Evolutionary conservation across 2,329 filamentous ascomycete species (phyloP).

Genomic region (Botryosphaeria dothidea): DNA sequence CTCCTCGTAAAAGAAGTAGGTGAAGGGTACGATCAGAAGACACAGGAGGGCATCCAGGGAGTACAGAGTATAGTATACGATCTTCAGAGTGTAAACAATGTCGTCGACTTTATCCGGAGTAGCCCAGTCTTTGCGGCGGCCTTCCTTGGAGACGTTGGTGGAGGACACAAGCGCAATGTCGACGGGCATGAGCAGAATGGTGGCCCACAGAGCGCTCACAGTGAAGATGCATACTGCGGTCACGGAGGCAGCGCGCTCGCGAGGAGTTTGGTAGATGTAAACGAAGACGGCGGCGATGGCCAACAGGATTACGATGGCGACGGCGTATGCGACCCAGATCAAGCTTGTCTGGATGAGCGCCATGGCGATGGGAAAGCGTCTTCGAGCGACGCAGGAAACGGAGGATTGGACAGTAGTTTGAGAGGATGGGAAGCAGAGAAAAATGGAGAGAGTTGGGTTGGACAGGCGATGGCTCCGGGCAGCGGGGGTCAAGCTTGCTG

Average conservation of each 20-base stretch:
- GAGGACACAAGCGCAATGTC: constrained; percentile 94
- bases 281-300: constrained; percentile 80
- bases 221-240: constrained; percentile 85
- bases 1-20: constrained; percentile 98
- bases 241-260: constrained; percentile 80
- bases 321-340: constrained; percentile 92
- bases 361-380: constrained; percentile 44
- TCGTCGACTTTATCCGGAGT: constrained; percentile 75
- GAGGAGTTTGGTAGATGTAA: constrained; percentile 86
- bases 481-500: constrained; percentile 10
- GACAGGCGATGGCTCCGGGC: not conserved
- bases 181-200: constrained; percentile 87
- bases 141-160: constrained; percentile 72
- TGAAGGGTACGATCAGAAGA: constrained; percentile 86
- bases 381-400: not conserved
- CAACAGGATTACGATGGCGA: constrained; percentile 76
- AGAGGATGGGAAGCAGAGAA: not conserved
- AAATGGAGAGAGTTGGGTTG: not conserved
- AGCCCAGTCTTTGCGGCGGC: constrained; percentile 92
- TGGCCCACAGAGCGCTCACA: constrained; percentile 83
- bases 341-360: constrained; percentile 80
- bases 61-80: constrained; percentile 92
- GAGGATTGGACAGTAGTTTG: not conserved
- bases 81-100: constrained; percentile 77
- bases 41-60: constrained; percentile 89